Percentiles rank a stretch among this genome's conserved stretches.
Evolutionary conservation across 805 yeast species (phyloP).

Genomic region (Saccharomycopsis amapae): DNA sequence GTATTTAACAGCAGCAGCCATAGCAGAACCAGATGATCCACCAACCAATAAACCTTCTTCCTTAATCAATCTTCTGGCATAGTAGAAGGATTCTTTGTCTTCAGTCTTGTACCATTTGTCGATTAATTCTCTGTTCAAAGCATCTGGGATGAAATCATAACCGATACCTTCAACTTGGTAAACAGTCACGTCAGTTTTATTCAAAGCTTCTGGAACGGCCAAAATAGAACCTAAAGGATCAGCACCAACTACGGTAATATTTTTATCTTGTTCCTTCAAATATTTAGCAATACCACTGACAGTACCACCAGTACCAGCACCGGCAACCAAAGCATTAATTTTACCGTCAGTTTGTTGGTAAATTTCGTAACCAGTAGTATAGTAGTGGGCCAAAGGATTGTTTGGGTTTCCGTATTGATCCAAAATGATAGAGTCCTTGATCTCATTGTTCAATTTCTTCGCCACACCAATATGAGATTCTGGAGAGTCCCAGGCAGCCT

Average conservation of each 20-base stretch:
- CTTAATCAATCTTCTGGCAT: conserved; percentile 73
- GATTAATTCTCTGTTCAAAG: conserved; percentile 54
- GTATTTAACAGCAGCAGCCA: conserved; percentile 69
- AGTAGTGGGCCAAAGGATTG: conserved; percentile 80
- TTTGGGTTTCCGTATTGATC: conserved; percentile 76
- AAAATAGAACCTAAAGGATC: conserved; percentile 85
- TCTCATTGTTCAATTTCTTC: conserved; percentile 67
- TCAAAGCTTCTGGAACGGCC: conserved; percentile 70
- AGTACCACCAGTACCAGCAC: conserved; percentile 95
- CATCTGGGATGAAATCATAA: conserved; percentile 82
- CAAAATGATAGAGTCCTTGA: conserved; percentile 75
- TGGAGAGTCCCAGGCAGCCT: conserved; percentile 89
- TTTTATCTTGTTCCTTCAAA: conserved; percentile 61
- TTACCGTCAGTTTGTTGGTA: conserved; percentile 73
- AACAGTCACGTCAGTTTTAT: conserved; percentile 39
- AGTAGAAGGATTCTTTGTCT: conserved; percentile 69
- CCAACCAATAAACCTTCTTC: conserved; percentile 87
- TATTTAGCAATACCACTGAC: conserved; percentile 75
- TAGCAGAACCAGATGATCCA: conserved; percentile 83
- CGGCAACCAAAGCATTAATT: conserved; percentile 72
- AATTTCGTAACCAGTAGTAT: conserved; percentile 79
- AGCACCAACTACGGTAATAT: conserved; percentile 64
- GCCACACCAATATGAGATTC: conserved; percentile 91
- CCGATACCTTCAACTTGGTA: conserved; percentile 90
- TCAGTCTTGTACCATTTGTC: conserved; percentile 85